A percentile compares a stretch with the other conserved stretches of the same genome.
These are phyloP conservation scores for Fusarium sulawesiense DNA, from an alignment of 2,329 filamentous ascomycete genomes.

Conservation along the genomic window DNA sequence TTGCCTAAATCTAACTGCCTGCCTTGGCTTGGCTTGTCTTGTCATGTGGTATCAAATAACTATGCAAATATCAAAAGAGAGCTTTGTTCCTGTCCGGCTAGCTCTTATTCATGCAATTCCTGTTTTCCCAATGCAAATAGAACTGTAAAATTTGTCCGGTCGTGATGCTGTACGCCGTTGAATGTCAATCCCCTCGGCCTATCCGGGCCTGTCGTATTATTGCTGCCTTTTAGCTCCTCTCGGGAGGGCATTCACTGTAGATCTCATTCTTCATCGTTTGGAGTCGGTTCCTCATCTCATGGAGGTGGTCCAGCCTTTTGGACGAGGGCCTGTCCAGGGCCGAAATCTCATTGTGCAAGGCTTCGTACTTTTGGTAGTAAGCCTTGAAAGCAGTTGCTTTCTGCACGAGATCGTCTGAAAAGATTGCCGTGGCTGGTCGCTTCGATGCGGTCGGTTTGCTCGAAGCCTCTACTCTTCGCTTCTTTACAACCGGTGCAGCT, in stretches of 20 bases:
- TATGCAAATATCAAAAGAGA: slow-evolving; percentile 43
- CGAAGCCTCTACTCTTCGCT: slow-evolving; percentile 55
- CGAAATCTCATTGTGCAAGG: slow-evolving; percentile 66
- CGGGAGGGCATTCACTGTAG: slow-evolving; percentile 57
- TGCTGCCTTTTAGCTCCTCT: slow-evolving; percentile 39
- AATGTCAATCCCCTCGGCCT: slow-evolving; percentile 24
- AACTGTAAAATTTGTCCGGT: slow-evolving; percentile 44
- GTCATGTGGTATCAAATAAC: slow-evolving; percentile 45
- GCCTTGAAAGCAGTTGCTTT: slow-evolving; percentile 67
- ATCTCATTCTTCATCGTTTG: slow-evolving; percentile 70
- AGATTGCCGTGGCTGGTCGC: slow-evolving; percentile 46
- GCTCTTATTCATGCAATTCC: slow-evolving; percentile 44
- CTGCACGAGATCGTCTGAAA: slow-evolving; percentile 59
- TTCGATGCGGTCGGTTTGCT: slow-evolving; percentile 45
- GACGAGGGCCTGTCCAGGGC: slow-evolving; percentile 62
- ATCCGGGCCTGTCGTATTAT: slow-evolving; percentile 32
- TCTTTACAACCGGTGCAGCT: slow-evolving; percentile 52
- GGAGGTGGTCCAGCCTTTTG: slow-evolving; percentile 62
- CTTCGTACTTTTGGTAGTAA: slow-evolving; percentile 67
- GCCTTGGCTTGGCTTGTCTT: slow-evolving; percentile 25
- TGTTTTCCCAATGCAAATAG: slow-evolving; percentile 40
- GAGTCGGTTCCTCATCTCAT: slow-evolving; percentile 66
- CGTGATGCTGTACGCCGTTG: slow-evolving; percentile 43
- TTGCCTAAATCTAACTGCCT: slow-evolving; percentile 31
- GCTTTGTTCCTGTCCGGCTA: slow-evolving; percentile 35